Percentiles rank a stretch among this genome's conserved stretches.
These are phyloP conservation scores for Debaryomycetaceae sp. DNA, from an alignment of 1,139 yeast species.

Conservation along the genomic window DNA sequence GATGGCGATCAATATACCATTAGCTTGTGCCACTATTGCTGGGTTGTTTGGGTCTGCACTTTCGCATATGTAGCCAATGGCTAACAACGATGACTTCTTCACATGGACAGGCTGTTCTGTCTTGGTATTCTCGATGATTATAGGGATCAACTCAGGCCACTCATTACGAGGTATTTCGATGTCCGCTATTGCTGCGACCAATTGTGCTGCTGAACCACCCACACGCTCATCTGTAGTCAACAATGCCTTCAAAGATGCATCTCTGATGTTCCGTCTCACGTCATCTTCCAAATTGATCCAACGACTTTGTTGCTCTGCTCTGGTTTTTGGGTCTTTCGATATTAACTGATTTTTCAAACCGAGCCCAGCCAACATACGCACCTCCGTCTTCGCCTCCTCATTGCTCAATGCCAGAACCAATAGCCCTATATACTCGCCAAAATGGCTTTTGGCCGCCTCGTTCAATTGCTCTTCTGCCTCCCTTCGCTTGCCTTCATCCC, in stretches of 20 bases:
- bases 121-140: conserved; percentile 81
- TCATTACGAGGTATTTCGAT: conserved; percentile 84
- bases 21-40: conserved; percentile 77
- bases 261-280: conserved; percentile 64
- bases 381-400: conserved; percentile 67
- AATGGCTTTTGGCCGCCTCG: conserved; percentile 71
- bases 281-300: conserved; percentile 59
- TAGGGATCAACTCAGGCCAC: conserved; percentile 85
- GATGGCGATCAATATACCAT: conserved; percentile 90
- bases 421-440: conserved; percentile 65
- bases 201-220: conserved; percentile 86
- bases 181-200: conserved; percentile 94
- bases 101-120: conserved; percentile 72
- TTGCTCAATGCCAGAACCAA: conserved; percentile 73
- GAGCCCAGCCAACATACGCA: conserved; percentile 88
- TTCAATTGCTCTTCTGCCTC: conserved; percentile 79
- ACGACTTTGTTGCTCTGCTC: conserved; percentile 51
- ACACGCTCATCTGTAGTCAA: conserved; percentile 71
- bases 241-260: conserved; percentile 61
- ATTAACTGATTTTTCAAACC: conserved; percentile 84
- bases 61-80: conserved; percentile 96
- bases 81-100: conserved; percentile 80
- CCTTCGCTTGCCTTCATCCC: conserved; percentile 65
- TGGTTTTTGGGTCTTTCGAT: conserved; percentile 62
- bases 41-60: conserved; percentile 84